Conservation (phyloP, 2,329 filamentous ascomycete species). For the Fusarium humuli region DNA sequence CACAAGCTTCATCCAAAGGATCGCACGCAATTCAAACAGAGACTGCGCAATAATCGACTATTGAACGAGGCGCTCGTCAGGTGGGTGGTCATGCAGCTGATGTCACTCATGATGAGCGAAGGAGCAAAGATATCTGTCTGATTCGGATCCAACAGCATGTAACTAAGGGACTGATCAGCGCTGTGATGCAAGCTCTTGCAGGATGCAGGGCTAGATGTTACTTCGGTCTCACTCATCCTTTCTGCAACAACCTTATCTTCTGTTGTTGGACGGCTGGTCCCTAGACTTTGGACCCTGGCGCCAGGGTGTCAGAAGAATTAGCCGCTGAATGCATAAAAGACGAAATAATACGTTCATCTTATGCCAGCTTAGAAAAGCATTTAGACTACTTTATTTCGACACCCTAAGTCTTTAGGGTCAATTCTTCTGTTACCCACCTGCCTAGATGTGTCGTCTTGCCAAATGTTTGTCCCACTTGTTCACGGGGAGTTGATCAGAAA, state of each 20-base stretch:
- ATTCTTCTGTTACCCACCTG: too few relatives aligned
- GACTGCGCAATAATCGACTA: constrained; percentile 5
- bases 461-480: background rate
- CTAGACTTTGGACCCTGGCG: background rate
- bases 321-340: too few relatives aligned
- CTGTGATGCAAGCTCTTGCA: background rate
- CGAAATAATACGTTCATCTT: too few relatives aligned
- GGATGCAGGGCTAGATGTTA: background rate
- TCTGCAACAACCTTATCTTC: constrained; percentile 2
- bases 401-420: too few relatives aligned
- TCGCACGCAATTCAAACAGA: constrained; percentile 25
- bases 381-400: too few relatives aligned
- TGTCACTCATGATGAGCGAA: constrained; percentile 6
- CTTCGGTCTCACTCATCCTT: background rate
- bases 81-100: background rate
- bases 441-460: background rate
- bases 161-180: constrained; percentile 3
- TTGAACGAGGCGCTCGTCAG: constrained; percentile 5
- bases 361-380: too few relatives aligned
- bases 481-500: constrained; percentile 23
- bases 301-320: too few relatives aligned
- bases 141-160: background rate
- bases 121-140: background rate
- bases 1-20: constrained; percentile 8
- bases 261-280: background rate